These are phyloP conservation scores for Panicum virgatum DNA, from an alignment of 202 grass and related monocot genomes.

Conservation along the genomic window DNA sequence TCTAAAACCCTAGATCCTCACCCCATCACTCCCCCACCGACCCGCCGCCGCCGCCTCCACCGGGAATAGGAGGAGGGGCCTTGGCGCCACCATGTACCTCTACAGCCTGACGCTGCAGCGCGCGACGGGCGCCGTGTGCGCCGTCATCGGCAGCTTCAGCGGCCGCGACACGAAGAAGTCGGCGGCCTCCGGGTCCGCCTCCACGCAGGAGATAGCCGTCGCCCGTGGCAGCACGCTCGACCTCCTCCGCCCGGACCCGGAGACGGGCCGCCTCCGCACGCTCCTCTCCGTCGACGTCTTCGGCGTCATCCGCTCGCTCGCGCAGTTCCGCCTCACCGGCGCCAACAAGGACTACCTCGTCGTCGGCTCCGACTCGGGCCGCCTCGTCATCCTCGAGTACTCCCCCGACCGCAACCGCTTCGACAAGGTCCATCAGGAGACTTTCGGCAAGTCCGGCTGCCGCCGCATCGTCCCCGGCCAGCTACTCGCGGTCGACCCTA, in stretches of 20 bases:
- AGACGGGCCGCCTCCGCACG: slow-evolving; percentile 71
- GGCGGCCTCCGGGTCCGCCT: slow-evolving; percentile 10
- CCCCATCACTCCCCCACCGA: not conserved
- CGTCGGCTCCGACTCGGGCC: slow-evolving; percentile 89
- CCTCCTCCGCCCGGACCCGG: slow-evolving; percentile 80
- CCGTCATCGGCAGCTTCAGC: slow-evolving; percentile 89
- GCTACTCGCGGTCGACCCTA: slow-evolving; percentile 89
- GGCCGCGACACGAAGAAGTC: slow-evolving; percentile 69
- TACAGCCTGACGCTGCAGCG: slow-evolving; percentile 92
- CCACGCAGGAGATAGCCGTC: slow-evolving; percentile 84
- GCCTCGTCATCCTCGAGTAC: slow-evolving; percentile 95
- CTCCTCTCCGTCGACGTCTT: slow-evolving; percentile 96
- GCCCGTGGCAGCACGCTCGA: slow-evolving; percentile 75
- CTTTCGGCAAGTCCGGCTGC: slow-evolving; percentile 93
- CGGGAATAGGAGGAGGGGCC: slow-evolving; percentile 5
- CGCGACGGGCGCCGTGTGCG: slow-evolving; percentile 77
- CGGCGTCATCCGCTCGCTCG: slow-evolving; percentile 90
- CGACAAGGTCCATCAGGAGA: slow-evolving; percentile 97
- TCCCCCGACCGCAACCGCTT: slow-evolving; percentile 78
- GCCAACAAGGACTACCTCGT: slow-evolving; percentile 94
- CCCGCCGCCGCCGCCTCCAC: not conserved
- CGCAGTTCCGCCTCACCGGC: slow-evolving; percentile 93
- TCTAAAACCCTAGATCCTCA: slow-evolving; percentile 50
- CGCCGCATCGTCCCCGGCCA: slow-evolving; percentile 94
- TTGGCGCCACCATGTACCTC: slow-evolving; percentile 61